These are phyloP conservation scores for Lepiota brunneoincarnata DNA, from an alignment of 768 basidiomycete genomes.

Conservation along the genomic window DNA sequence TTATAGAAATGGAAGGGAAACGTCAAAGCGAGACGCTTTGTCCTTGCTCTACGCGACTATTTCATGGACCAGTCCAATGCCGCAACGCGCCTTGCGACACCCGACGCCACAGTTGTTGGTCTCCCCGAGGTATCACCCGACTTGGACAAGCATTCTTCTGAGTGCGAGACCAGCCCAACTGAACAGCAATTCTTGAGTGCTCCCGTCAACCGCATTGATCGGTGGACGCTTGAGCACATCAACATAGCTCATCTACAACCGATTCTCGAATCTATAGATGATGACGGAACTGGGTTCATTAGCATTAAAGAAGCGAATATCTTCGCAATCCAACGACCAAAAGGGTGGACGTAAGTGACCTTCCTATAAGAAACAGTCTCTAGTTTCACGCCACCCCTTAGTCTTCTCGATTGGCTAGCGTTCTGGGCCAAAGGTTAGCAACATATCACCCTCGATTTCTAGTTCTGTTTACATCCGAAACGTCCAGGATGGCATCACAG, in stretches of 20 bases:
- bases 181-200: conserved; percentile 5
- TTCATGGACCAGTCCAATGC: conserved; percentile 25
- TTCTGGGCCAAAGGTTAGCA: conserved; percentile 37
- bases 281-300: conserved; percentile 40
- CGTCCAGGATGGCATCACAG: conserved; percentile 34
- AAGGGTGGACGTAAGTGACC: conserved; percentile 36
- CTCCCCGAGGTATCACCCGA: conserved; percentile 13
- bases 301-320: conserved; percentile 39
- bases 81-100: conserved; percentile 7
- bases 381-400: conserved; percentile 3
- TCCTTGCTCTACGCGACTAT: conserved; percentile 39
- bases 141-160: conserved; percentile 10
- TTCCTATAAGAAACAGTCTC: too few species aligned
- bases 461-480: neutral
- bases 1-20: conserved; percentile 47
- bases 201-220: conserved; percentile 24
- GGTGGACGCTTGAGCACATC: conserved; percentile 40
- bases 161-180: neutral
- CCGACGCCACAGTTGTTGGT: conserved; percentile 9
- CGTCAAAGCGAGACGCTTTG: conserved; percentile 51
- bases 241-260: conserved; percentile 37
- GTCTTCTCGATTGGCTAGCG: conserved; percentile 34
- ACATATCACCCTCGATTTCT: neutral
- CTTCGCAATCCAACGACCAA: conserved; percentile 30
- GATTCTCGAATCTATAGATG: conserved; percentile 39